Evolutionary conservation across 169 alveolate genomes (phyloP).

Genomic region (Perkinsus olseni): DNA sequence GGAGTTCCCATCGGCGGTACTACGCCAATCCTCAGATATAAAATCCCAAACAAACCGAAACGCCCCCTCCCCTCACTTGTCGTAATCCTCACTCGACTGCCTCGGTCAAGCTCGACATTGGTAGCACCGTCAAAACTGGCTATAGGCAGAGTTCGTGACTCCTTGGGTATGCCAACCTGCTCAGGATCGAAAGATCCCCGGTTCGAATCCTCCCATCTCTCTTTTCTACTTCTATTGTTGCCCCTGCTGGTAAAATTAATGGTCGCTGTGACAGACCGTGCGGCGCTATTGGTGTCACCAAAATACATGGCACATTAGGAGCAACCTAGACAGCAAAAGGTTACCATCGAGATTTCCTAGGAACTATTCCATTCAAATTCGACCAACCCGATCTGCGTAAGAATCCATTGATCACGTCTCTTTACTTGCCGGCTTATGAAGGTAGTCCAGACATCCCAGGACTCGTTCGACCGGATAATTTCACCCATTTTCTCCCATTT

Average conservation of each 20-base stretch:
- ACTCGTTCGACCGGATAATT: too few relatives aligned
- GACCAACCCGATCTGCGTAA: neutral
- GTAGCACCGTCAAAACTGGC: neutral
- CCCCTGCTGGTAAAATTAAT: slow-evolving; percentile 39
- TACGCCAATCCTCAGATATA: neutral
- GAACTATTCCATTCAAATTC: too few relatives aligned
- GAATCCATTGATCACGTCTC: neutral
- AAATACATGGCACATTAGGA: slow-evolving; percentile 20
- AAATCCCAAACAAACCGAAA: neutral
- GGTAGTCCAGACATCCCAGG: too few relatives aligned
- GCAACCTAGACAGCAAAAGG: neutral
- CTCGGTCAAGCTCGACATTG: neutral
- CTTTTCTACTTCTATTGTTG: slow-evolving; percentile 10
- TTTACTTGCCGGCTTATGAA: neutral
- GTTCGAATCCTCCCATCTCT: neutral
- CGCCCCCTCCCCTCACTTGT: neutral
- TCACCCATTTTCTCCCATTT: too few relatives aligned
- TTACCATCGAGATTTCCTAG: slow-evolving; percentile 36
- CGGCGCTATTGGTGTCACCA: slow-evolving; percentile 64
- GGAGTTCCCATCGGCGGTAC: too few relatives aligned
- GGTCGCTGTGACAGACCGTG: slow-evolving; percentile 62
- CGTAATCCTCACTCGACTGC: neutral
- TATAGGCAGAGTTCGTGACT: neutral
- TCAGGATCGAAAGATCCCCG: neutral
- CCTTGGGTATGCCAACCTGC: neutral